Base-by-base conservation (phyloP, 2,329 filamentous ascomycete species). In the Chaetomium sp. region DNA sequence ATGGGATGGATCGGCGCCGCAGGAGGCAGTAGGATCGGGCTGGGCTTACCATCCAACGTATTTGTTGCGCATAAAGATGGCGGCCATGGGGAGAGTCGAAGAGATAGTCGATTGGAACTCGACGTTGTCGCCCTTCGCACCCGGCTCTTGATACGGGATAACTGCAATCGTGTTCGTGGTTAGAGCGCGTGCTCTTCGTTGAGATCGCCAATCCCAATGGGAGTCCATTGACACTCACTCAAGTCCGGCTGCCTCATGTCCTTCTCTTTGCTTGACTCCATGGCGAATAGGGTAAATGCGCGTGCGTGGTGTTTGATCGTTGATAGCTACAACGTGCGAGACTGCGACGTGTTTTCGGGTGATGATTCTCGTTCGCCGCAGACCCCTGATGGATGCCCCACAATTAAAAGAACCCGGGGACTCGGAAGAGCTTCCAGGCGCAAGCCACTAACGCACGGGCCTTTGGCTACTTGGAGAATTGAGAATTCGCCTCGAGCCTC, bases 11-110 rank as follows among this genome's bases (percentile, higher is more conserved):
- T 23, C 2, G 45, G 45, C 13, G 27, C n/a, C 5, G 7, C 10
- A 19, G 45, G 6, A 9, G 19, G 4, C 31, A 4, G 23, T 4
- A 29, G 21, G 12, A 27, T 31, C 29, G 45, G n/a, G 42, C 27
- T 13, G 21, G 55, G 75, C 81, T 66, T 77, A 87, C 85, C 87
- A 89, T 74, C 87, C 87, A 64, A 89, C 79, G 73, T 86, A 95
- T 84, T 91, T 90, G 80, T 96, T 97, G 71, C 93, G 86, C 72
- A 90, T 95, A 76, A 97, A 95, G 84, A 97, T 96, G 69, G 93
- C 93, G 65, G 92, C 93, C 94, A 97, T 97, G 65, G 94, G 94
- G 74, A 98, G 82, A 42, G 93, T 96, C 74, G 89, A 94, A 31
- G 84, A 81, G 62, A 89, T 74, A 31, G 83, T 92, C 78, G 90